Base-by-base conservation (phyloP, 441 rosid genomes). In the Adansonia grandidieri region DNA sequence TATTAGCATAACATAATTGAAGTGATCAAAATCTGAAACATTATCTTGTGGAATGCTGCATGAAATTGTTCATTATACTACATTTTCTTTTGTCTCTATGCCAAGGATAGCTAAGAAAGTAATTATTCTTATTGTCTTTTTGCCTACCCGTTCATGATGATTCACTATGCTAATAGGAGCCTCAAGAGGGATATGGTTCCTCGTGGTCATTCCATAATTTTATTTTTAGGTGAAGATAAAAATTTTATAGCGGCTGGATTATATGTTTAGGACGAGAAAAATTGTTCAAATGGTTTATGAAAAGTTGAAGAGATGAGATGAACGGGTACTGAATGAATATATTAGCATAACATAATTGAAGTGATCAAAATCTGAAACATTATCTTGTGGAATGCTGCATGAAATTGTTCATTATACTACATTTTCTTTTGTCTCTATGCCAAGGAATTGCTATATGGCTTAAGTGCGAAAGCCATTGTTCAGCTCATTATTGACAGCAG, bases 1-100 rank as follows among this genome's bases (percentile, higher is more conserved):
- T 14, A 14, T 48, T 50, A 3, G 19, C 58, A 11, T 48, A 71
- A 54, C 48, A 53, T 71, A 32, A 37, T 32, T 72, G 75, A 32
- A 54, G 48, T 54, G 75, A 6, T n/a, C 50, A 72, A 56, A 72
- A n/a, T 72, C 75, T 54, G 48, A 72, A 54, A 54, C 22, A 20
- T 19, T 53, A 15, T 71, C 75, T 71, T 53, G 4, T n/a, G 28
- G 37, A 48, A 54, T 54, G 63, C 63, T 10, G n/a, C 28, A 9
- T n/a, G 47, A 72, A 54, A 54, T 17, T 37, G 1, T 32, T 17
- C 15, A 24, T 9, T n/a, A 37, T 37, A 53, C 42, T 37, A 37
- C 15, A 71, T 32, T 42, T 54, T 69, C 54, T 69, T 68, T 68
- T 48, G 73, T 70, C 60, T 48, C 19, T 58, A 22, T 22, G 44